These are phyloP conservation scores for Neoscytalidium dimidiatum DNA, from an alignment of 2,329 filamentous ascomycete species.

Conservation along the genomic window DNA sequence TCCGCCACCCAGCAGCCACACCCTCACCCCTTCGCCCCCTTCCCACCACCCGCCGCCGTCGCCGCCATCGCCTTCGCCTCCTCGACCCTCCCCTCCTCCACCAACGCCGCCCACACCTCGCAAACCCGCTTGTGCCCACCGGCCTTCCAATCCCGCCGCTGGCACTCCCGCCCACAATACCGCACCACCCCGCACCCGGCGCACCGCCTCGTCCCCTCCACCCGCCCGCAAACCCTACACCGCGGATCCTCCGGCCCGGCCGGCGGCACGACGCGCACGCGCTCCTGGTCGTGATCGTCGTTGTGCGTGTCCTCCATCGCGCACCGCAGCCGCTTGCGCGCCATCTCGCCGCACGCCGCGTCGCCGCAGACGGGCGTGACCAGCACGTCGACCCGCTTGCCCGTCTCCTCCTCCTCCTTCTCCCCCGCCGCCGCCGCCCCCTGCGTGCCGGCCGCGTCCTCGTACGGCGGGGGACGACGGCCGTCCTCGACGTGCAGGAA, in stretches of 20 bases:
- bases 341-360: not conserved
- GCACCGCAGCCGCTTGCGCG: conserved; percentile 28
- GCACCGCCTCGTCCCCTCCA: conserved; percentile 6
- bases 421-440: not conserved
- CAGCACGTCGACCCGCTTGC: conserved; percentile 12
- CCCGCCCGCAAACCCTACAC: conserved; percentile 7
- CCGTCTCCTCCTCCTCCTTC: too few relatives aligned
- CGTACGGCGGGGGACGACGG: not conserved
- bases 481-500: conserved; percentile 7
- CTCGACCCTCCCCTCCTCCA: not conserved
- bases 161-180: conserved; percentile 18
- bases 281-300: not conserved
- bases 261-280: not conserved
- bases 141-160: conserved; percentile 14
- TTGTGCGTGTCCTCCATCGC: conserved; percentile 22
- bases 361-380: conserved; percentile 9
- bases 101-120: not conserved
- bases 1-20: not conserved
- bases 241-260: not conserved
- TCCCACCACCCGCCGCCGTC: not conserved
- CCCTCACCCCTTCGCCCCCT: not conserved
- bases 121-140: conserved; percentile 14
- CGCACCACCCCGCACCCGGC: conserved; percentile 9
- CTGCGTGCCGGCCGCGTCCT: not conserved
- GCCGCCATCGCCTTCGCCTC: not conserved